A percentile compares a stretch with the other conserved stretches of the same genome.
Evolutionary conservation across 2,329 filamentous ascomycete genomes (phyloP).

Genomic region (Leptographium galeiforme): DNA sequence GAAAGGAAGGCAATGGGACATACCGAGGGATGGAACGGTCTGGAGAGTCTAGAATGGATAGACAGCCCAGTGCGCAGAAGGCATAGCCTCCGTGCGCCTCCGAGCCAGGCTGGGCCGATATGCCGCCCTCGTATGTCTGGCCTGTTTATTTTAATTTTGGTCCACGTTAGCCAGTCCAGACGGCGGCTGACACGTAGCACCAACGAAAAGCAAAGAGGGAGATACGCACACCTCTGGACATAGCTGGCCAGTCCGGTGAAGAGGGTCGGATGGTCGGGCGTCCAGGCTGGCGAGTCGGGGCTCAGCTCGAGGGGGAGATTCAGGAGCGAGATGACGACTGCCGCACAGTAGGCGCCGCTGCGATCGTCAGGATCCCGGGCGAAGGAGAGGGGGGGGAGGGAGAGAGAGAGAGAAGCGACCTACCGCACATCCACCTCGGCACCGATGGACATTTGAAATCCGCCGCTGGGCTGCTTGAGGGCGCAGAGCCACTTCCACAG

Average conservation of each 20-base stretch:
- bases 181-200: neutral
- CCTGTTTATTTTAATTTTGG: slow-evolving; percentile 33
- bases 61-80: slow-evolving; percentile 82
- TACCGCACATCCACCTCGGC: slow-evolving; percentile 89
- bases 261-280: slow-evolving; percentile 49
- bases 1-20: slow-evolving; percentile 13
- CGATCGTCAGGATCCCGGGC: neutral
- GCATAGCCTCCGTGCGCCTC: slow-evolving; percentile 96
- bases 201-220: neutral
- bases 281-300: slow-evolving; percentile 53
- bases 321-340: slow-evolving; percentile 71
- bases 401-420: slow-evolving; percentile 7
- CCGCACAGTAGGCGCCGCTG: slow-evolving; percentile 83
- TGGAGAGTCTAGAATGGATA: slow-evolving; percentile 74
- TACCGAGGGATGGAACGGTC: slow-evolving; percentile 60
- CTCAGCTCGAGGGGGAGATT: slow-evolving; percentile 69
- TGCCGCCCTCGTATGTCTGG: slow-evolving; percentile 90
- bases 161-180: neutral
- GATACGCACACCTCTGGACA: slow-evolving; percentile 59
- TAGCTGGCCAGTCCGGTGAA: slow-evolving; percentile 65
- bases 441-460: slow-evolving; percentile 75
- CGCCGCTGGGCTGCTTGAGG: slow-evolving; percentile 76
- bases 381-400: neutral
- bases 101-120: slow-evolving; percentile 69
- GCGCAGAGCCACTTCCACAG: slow-evolving; percentile 87